phyloP scores from a whole-genome alignment of 1,284 basidiomycete genomes.

The Ceratobasidium sp. region DNA sequence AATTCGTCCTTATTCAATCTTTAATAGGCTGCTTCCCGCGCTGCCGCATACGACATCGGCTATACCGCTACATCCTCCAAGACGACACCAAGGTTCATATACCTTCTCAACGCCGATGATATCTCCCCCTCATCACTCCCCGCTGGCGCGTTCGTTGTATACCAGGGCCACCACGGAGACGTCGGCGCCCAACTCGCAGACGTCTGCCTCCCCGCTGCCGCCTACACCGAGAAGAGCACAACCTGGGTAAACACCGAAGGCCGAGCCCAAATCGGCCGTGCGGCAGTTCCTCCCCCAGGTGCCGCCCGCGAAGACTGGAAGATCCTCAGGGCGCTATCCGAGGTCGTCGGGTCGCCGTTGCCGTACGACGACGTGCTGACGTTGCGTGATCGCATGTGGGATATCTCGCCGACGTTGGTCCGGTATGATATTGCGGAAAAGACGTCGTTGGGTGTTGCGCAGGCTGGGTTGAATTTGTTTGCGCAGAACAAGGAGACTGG shows the following conservation, averaged over 20 bases:
- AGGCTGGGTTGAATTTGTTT: constrained; percentile 77
- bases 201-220: constrained; percentile 92
- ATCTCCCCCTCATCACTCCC: constrained; percentile 93
- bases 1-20: constrained; percentile 20
- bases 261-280: constrained; percentile 89
- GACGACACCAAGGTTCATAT: constrained; percentile 93
- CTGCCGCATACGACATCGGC: constrained; percentile 96
- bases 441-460: constrained; percentile 77
- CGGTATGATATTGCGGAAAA: constrained; percentile 89
- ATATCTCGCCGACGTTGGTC: constrained; percentile 91
- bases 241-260: constrained; percentile 99
- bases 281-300: constrained; percentile 95
- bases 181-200: constrained; percentile 96
- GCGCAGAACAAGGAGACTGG: constrained; percentile 70
- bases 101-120: constrained; percentile 97
- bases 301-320: constrained; percentile 99
- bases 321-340: constrained; percentile 95
- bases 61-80: constrained; percentile 84
- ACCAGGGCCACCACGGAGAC: constrained; percentile 99
- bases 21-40: constrained; percentile 80
- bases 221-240: constrained; percentile 95
- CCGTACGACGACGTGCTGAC: constrained; percentile 93
- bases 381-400: constrained; percentile 96
- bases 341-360: constrained; percentile 81
- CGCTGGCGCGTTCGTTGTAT: constrained; percentile 95